Evolutionary conservation across 306 rosid genomes (phyloP).

Genomic region (Boehmeria nivea): DNA sequence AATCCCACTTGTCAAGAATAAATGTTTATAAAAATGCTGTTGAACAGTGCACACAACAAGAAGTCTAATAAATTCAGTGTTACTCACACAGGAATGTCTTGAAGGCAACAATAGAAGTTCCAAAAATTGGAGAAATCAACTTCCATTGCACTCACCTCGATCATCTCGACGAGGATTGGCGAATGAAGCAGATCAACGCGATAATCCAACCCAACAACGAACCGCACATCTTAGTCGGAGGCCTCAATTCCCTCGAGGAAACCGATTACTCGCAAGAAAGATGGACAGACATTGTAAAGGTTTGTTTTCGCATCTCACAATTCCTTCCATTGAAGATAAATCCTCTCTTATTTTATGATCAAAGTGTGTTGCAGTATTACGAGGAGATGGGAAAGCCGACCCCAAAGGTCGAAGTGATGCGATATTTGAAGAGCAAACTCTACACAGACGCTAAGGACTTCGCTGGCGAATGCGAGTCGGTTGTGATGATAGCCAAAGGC

Average conservation of each 20-base stretch:
- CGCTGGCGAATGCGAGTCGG: conserved; percentile 75
- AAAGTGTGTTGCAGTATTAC: conserved; percentile 47
- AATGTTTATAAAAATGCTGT: no score
- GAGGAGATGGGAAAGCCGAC: conserved; percentile 84
- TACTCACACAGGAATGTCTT: conserved; percentile 63
- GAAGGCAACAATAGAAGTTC: conserved; percentile 84
- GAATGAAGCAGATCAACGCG: conserved; percentile 92
- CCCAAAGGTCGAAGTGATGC: conserved; percentile 82
- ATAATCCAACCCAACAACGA: conserved; percentile 66
- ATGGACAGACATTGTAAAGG: conserved; percentile 97
- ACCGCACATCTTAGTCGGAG: conserved; percentile 86
- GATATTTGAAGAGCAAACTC: conserved; percentile 55
- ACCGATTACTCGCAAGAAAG: conserved; percentile 89
- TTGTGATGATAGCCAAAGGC: conserved; percentile 97
- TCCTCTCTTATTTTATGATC: background rate
- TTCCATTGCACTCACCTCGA: conserved; percentile 88
- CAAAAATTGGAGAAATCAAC: conserved; percentile 75
- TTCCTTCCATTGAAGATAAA: background rate
- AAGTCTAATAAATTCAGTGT: no score
- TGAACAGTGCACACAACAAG: no score
- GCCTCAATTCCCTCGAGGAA: conserved; percentile 78
- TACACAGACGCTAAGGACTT: conserved; percentile 71
- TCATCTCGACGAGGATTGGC: conserved; percentile 91
- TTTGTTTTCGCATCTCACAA: conserved; percentile 9
- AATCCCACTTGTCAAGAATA: no score